phyloP scores from a whole-genome alignment of 768 basidiomycete species.

The Boletus tylopilopsis region DNA sequence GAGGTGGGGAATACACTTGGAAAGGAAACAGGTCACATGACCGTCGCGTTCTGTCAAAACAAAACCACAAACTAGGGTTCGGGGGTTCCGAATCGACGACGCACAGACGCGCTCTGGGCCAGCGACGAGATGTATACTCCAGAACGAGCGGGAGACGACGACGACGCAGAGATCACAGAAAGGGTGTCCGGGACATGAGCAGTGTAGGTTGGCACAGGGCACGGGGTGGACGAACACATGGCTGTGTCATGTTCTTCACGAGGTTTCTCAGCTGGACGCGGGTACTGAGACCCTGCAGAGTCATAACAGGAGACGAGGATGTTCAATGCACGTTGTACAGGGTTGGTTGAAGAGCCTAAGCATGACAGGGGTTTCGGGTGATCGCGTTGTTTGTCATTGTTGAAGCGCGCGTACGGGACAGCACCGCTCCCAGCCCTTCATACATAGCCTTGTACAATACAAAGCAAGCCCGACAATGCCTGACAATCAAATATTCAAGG shows the following conservation, averaged over 20 bases:
- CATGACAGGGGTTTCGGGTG: conserved; percentile 11
- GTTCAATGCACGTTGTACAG: not conserved
- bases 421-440: conserved; percentile 13
- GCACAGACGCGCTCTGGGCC: not conserved
- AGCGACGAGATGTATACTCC: not conserved
- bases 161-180: conserved; percentile 1
- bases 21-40: conserved; percentile 36
- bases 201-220: conserved; percentile 9
- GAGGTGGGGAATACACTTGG: conserved; percentile 24
- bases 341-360: no score
- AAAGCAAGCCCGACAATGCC: conserved; percentile 52
- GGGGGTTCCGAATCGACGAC: not conserved
- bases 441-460: conserved; percentile 1
- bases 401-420: conserved; percentile 34
- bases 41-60: conserved; percentile 32
- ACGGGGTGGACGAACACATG: conserved; percentile 15
- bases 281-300: no score
- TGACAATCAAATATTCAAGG: conserved; percentile 88
- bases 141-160: not conserved
- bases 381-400: conserved; percentile 41
- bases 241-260: conserved; percentile 17
- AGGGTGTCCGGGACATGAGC: not conserved
- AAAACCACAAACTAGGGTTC: conserved; percentile 26
- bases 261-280: conserved; percentile 6
- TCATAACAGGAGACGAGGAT: no score